These are phyloP conservation scores for Cercospora canescens DNA, from an alignment of 2,329 filamentous ascomycete genomes.

Conservation along the genomic window DNA sequence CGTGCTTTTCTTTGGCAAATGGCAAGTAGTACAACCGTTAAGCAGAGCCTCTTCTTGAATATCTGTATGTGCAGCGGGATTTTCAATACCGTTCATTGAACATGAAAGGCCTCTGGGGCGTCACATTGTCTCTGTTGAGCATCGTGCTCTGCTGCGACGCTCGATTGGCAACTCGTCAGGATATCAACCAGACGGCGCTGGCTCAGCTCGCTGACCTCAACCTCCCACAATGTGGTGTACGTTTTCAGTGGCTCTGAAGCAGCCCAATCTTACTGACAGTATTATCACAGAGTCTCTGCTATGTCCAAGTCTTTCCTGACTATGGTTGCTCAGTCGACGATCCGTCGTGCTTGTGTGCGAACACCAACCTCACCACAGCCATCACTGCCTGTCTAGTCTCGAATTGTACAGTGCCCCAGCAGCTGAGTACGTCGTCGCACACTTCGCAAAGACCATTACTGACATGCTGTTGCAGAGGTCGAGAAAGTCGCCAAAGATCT, in stretches of 20 bases:
- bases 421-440: constrained; percentile 11
- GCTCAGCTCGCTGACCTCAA: constrained; percentile 10
- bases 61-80: background rate
- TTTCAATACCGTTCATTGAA: background rate
- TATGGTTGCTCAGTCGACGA: constrained; percentile 17
- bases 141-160: background rate
- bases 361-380: constrained; percentile 22
- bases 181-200: background rate
- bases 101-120: background rate
- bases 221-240: constrained; percentile 17
- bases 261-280: background rate
- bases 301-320: constrained; percentile 20
- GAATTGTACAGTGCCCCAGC: constrained; percentile 23
- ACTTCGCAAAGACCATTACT: background rate
- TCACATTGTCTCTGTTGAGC: background rate
- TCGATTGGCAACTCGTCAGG: background rate
- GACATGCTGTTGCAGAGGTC: constrained; percentile 6
- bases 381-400: constrained; percentile 20
- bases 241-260: background rate
- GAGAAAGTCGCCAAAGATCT: constrained; percentile 19
- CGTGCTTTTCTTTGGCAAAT: background rate
- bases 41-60: background rate
- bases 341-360: constrained; percentile 20
- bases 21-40: constrained; percentile 2
- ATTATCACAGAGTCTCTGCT: constrained; percentile 18